Evolutionary conservation across 2,329 filamentous ascomycete genomes (phyloP), one percentile per base, ranked within the genome.

Genomic region (Pseudogymnoascus sp.): DNA sequence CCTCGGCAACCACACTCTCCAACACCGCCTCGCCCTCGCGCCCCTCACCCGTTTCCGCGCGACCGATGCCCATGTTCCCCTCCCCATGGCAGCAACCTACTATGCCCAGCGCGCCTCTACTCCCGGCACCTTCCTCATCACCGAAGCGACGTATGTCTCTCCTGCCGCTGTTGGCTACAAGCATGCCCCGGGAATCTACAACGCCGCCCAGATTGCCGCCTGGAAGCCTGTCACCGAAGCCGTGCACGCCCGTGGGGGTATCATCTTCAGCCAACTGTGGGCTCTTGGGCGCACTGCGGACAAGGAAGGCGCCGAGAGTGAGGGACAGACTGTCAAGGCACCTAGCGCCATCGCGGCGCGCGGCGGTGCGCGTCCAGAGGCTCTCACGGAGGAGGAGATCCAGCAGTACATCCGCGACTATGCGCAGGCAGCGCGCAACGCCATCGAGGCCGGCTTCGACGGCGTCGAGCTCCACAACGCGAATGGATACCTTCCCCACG

Each of bases 231-330:
- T 88, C 45, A 84, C 82, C 0, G 78, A 81, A 60, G 81, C 79
- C 2, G 84, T 88, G 2, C 85, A 88, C 73, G 76, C 75, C 28
- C 84, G 85, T 69, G 80, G 81, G 23, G 79, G 77, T 23, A 81
- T 78, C 68, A 84, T 87, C 65, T 87, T 79, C 73, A 68, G 80
- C 4, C 86, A 88, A 71, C 74, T 88, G 1, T 88, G 84, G 83
- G 80, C 80, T 1, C 71, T 85, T 0, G 86, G 86, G 4, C 79
- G 86, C 8, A 69, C 72, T 9, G 69, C 71, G 3, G 65, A 65
- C 61, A 66, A 66, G 38, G 70, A 70, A n/a, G 67, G 65, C n/a
- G 65, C 62, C 31, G 58, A 59, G 55, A 61, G 41, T 7, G 49
- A 55, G 11, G 69, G 68, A 1, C 61, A 64, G 6, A 63, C 65